Evolutionary conservation across 495 filamentous ascomycete genomes (phyloP), one percentile per base, ranked within the genome.

Genomic region (Copromyces sp.): DNA sequence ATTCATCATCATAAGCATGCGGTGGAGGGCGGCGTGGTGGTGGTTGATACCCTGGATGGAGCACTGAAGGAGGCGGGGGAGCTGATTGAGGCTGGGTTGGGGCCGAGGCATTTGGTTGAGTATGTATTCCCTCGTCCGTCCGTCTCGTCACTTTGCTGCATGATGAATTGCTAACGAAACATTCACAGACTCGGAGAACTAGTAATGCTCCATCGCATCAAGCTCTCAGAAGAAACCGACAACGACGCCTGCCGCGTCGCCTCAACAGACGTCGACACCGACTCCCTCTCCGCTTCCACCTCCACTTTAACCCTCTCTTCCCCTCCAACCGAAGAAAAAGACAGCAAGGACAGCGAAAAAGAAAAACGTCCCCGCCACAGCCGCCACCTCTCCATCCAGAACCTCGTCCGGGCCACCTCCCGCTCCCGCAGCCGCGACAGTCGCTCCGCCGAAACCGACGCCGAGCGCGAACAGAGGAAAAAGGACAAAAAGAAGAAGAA

Each of bases 11-110:
- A 84, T 44, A 73, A 82, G 2, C 80, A 80, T 69, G 78, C 75
- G 9, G 32, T 72, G 11, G 87, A 91, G 76, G 92, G 93, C 8
- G 93, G 93, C 0, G 92, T 92, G 2, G 83, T 97, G n/a, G 85
- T 97, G 5, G 95, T 98, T 12, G 95, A 98, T 78, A 93, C 90
- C 40, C 81, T 93, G 0, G 89, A 92, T 20, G 91, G 89, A 5
- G 93, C 92, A 71, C 76, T 98, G 73, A 89, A 90, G 76, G 94
- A 98, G 77, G 92, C 95, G 0, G 95, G 95, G 6, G 95, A 99
- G 84, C 83, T 99, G 70, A 91, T 95, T 38, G 89, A 93, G 76
- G 93, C 93, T 0, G 92, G 87, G 0, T 81, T 98, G 39, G 81
- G 83, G 53, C 86, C 90, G 0, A 85, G 88, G 38, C 90, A 97